Evolutionary conservation across 2,329 filamentous ascomycete species (phyloP).

Genomic region (Pseudogymnoascus pannorum): DNA sequence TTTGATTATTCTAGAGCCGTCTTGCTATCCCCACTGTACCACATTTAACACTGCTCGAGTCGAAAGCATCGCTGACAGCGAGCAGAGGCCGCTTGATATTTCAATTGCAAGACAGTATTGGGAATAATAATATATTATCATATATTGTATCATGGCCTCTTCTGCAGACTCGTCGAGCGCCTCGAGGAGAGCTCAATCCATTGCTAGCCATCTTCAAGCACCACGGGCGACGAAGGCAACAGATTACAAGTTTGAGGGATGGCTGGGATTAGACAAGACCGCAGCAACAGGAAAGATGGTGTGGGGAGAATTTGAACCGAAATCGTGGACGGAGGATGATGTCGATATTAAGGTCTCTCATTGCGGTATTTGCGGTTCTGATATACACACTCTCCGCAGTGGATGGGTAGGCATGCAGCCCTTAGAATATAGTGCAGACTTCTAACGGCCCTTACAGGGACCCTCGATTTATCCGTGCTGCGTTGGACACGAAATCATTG

Average conservation of each 20-base stretch:
- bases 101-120: background rate
- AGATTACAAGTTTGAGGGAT: slow-evolving; percentile 26
- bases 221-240: background rate
- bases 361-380: slow-evolving; percentile 40
- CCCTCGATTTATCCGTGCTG: slow-evolving; percentile 35
- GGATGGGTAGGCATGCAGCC: slow-evolving; percentile 18
- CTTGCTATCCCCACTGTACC: background rate
- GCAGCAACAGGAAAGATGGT: slow-evolving; percentile 24
- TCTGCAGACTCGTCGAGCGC: background rate
- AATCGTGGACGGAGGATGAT: slow-evolving; percentile 39
- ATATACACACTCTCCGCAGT: slow-evolving; percentile 24
- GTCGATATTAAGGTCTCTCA: slow-evolving; percentile 42
- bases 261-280: slow-evolving; percentile 25
- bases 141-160: background rate
- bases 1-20: background rate
- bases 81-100: background rate
- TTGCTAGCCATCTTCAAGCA: background rate
- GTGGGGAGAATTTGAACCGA: slow-evolving; percentile 34
- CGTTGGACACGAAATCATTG: slow-evolving; percentile 46
- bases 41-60: background rate
- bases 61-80: background rate
- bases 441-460: slow-evolving; percentile 22
- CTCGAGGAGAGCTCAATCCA: background rate
- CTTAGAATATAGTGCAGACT: background rate
- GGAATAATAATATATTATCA: background rate